Base-by-base conservation (phyloP, 1,284 basidiomycete species). In the Rhizopogon parksii region DNA sequence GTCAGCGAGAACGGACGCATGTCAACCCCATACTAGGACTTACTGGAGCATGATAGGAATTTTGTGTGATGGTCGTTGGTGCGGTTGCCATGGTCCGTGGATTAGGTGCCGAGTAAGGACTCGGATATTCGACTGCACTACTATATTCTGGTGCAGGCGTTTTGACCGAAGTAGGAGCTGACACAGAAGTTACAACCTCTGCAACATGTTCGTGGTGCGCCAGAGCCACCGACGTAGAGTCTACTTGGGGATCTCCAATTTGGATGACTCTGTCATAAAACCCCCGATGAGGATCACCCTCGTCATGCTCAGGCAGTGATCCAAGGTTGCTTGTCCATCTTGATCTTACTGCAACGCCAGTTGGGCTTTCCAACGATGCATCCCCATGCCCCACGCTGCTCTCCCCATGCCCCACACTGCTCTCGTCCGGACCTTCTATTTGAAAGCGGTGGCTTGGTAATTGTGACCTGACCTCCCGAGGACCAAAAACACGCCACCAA, bases 401-500 rank as follows among this genome's bases (percentile, higher is more conserved):
- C 5, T 11, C 32, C 32, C 32, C 32, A 32, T 63, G 64, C 9
- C 53, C 60, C 2, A 55, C 43, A n/a, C 54, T 63, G 17, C 56
- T 60, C 5, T 43, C 49, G 34, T 64, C 62, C 0, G 56, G 49
- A 14, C n/a, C 65, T 6, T 65, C 63, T 9, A 65, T 47, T 17
- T 42, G 58, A 63, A 63, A 68, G 1, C 50, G 49, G 1, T 19
- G 40, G 6, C 40, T 30, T 34, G 66, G 65, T 14, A 63, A 54
- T 7, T 50, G 27, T 9, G 63, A 50, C 38, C 51, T 59, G 53
- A 65, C 34, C 47, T 68, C 54, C n/a, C 38, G 48, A 4, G 66
- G 65, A 5, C 63, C 57, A 4, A 68, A 50, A 19, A 61, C 0
- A 47, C 56, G 42, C 61, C 65, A 66, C 62, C 65, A 64, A 5